phyloP scores from a whole-genome alignment of 495 filamentous ascomycete species.

The Cercophora scortea region DNA sequence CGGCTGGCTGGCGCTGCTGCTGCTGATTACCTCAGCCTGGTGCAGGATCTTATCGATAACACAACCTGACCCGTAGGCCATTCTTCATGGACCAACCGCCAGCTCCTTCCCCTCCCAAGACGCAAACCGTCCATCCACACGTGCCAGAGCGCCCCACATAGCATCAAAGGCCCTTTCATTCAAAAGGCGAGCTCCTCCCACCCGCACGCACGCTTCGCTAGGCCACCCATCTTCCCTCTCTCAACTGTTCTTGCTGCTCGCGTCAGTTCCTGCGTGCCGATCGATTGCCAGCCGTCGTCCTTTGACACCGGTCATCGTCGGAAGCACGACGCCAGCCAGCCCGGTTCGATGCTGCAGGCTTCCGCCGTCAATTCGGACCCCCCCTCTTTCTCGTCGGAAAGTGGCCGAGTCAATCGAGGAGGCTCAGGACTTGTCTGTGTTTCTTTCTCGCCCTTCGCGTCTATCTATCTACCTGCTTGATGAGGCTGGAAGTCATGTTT shows the following conservation, averaged over 20 bases:
- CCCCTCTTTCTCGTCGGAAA: no score
- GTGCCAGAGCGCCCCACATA: slow-evolving; percentile 11
- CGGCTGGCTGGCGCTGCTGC: no score
- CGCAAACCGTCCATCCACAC: slow-evolving; percentile 2
- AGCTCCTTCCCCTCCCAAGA: neutral
- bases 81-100: no score
- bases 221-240: slow-evolving; percentile 10
- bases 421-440: no score
- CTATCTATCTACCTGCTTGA: no score
- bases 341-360: no score
- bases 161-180: slow-evolving; percentile 11
- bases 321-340: no score
- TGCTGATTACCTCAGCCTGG: no score
- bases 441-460: no score
- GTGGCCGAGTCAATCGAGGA: no score
- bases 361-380: no score
- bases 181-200: slow-evolving; percentile 21
- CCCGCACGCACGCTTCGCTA: slow-evolving; percentile 1
- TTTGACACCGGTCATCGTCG: neutral
- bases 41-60: neutral
- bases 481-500: no score
- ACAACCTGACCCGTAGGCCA: neutral
- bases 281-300: neutral
- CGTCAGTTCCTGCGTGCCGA: neutral
- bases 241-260: neutral